These are phyloP conservation scores for Myxozyma melibiosi DNA, from an alignment of 805 yeast genomes.

Conservation along the genomic window DNA sequence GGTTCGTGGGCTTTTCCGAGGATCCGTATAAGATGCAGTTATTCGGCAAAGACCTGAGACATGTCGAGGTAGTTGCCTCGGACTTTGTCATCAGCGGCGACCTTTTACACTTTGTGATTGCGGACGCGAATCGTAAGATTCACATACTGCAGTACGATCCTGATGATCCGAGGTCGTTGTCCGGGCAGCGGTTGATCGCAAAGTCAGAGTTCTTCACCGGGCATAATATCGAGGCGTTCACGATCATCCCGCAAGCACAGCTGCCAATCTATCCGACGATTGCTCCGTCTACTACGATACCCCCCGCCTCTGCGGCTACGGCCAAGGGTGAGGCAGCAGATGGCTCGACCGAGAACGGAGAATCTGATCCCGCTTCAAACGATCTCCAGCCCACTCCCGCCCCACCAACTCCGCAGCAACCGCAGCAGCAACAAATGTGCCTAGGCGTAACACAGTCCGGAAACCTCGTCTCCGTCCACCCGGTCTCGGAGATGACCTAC, in stretches of 20 bases:
- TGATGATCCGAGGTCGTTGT: constrained; percentile 78
- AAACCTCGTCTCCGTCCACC: constrained; percentile 69
- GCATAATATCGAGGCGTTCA: constrained; percentile 44
- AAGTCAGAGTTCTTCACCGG: constrained; percentile 73
- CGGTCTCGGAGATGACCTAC: constrained; percentile 73
- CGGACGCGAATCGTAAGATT: constrained; percentile 67
- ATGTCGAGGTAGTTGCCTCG: constrained; percentile 65
- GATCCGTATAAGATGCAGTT: constrained; percentile 87
- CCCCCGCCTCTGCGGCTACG: background rate
- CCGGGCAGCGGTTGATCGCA: constrained; percentile 75
- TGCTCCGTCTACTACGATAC: background rate
- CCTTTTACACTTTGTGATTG: constrained; percentile 63
- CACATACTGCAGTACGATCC: constrained; percentile 88
- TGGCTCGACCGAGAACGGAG: background rate
- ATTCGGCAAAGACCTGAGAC: constrained; percentile 71
- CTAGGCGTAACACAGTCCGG: constrained; percentile 82
- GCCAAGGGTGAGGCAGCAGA: background rate
- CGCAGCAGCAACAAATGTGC: constrained; percentile 45
- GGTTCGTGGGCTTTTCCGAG: constrained; percentile 87
- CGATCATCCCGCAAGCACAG: constrained; percentile 39
- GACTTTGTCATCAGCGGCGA: constrained; percentile 77
- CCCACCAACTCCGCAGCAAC: background rate
- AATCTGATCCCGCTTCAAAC: background rate
- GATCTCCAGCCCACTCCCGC: background rate
- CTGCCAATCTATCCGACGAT: background rate